Percentiles rank a stretch among this genome's conserved stretches.
These are phyloP conservation scores for Fulvia fulva DNA, from an alignment of 2,329 filamentous ascomycete genomes.

Conservation along the genomic window DNA sequence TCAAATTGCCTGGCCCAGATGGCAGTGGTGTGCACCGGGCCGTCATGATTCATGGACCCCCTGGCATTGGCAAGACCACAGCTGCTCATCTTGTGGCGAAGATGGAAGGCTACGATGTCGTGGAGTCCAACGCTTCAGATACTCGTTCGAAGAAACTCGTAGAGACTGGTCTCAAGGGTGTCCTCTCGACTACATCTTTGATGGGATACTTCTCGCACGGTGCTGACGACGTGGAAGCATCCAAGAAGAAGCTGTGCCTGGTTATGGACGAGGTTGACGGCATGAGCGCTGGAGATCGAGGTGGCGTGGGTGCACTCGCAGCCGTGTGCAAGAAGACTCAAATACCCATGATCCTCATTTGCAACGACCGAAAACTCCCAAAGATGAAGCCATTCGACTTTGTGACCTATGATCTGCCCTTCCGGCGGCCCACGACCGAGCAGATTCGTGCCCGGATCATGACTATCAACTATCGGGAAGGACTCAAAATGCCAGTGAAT, in stretches of 20 bases:
- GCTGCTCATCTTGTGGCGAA: conserved; percentile 92
- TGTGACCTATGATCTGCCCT: conserved; percentile 77
- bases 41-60: conserved; percentile 92
- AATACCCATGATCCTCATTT: conserved; percentile 93
- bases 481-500: conserved; percentile 73
- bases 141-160: conserved; percentile 94
- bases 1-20: conserved; percentile 78
- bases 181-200: conserved; percentile 89
- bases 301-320: conserved; percentile 89
- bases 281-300: conserved; percentile 95
- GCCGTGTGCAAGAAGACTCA: conserved; percentile 94
- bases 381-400: conserved; percentile 99
- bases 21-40: conserved; percentile 78
- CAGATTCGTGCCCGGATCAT: conserved; percentile 88
- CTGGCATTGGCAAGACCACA: conserved; percentile 96
- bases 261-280: conserved; percentile 99
- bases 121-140: conserved; percentile 95
- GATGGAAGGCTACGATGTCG: conserved; percentile 84
- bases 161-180: conserved; percentile 79
- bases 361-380: conserved; percentile 85
- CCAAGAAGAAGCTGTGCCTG: conserved; percentile 88
- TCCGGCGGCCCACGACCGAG: conserved; percentile 83
- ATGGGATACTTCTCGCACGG: conserved; percentile 83
- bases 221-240: conserved; percentile 70
- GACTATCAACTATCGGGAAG: conserved; percentile 91